These are phyloP conservation scores for Fusarium sp. DNA, from an alignment of 2,329 filamentous ascomycete species.

Conservation along the genomic window DNA sequence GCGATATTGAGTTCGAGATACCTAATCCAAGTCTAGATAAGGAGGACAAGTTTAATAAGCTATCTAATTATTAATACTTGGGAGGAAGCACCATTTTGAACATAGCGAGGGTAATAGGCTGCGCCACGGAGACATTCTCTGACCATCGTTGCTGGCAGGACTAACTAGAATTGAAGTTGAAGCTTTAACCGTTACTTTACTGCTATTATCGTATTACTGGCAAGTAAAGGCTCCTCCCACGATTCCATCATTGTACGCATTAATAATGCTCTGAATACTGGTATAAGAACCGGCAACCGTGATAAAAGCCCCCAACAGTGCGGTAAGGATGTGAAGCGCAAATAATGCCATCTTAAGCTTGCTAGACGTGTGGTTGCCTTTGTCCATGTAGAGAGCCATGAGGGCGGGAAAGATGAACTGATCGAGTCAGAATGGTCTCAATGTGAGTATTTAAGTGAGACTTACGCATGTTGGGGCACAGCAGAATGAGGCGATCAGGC, in stretches of 20 bases:
- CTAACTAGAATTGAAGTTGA: too few species aligned
- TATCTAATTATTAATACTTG: too few species aligned
- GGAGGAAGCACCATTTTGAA: too few species aligned
- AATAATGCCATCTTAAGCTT: constrained; percentile 15
- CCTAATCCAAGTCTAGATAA: too few species aligned
- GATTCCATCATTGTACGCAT: constrained; percentile 42
- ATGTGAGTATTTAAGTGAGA: not conserved
- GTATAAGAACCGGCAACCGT: constrained; percentile 47
- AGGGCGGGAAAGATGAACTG: constrained; percentile 46
- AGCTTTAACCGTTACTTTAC: too few species aligned
- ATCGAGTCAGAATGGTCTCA: not conserved
- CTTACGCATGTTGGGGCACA: constrained; percentile 50
- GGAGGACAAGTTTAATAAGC: too few species aligned
- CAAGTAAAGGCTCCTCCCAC: constrained; percentile 45
- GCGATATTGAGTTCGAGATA: too few species aligned
- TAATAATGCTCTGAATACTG: constrained; percentile 47
- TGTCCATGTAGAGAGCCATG: constrained; percentile 45
- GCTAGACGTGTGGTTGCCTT: constrained; percentile 13
- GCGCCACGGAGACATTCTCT: too few species aligned
- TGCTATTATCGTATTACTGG: too few species aligned
- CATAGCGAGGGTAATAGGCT: too few species aligned
- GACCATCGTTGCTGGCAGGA: too few species aligned
- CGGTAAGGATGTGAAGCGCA: constrained; percentile 37
- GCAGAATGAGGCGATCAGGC: constrained; percentile 46
- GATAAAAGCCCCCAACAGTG: constrained; percentile 42